Conservation (phyloP, 2,329 filamentous ascomycete genomes). For the Aureobasidium sp. region DNA sequence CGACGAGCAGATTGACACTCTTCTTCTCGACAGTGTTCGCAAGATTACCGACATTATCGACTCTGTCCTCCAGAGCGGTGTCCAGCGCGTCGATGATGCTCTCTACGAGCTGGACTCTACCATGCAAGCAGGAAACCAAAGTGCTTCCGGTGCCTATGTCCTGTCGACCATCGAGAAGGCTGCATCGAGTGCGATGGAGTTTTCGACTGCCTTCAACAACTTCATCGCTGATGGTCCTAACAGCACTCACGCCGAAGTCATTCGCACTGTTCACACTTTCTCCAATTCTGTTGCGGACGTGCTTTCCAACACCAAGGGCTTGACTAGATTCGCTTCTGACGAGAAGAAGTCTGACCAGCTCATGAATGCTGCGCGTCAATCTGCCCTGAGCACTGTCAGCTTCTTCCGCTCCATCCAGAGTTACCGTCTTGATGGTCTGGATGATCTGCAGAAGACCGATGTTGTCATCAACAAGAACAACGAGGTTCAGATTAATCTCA, state of each 20-base stretch:
- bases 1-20: slow-evolving; percentile 83
- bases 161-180: slow-evolving; percentile 97
- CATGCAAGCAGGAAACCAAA: slow-evolving; percentile 98
- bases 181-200: slow-evolving; percentile 88
- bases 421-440: slow-evolving; percentile 85
- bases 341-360: slow-evolving; percentile 90
- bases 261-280: slow-evolving; percentile 86
- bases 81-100: slow-evolving; percentile 90
- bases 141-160: slow-evolving; percentile 88
- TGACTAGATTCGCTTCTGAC: slow-evolving; percentile 85
- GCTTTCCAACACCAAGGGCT: slow-evolving; percentile 91
- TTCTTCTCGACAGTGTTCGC: slow-evolving; percentile 76
- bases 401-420: slow-evolving; percentile 95
- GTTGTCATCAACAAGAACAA: slow-evolving; percentile 97
- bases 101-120: slow-evolving; percentile 95
- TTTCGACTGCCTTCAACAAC: slow-evolving; percentile 96
- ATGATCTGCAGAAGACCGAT: slow-evolving; percentile 87
- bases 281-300: slow-evolving; percentile 88
- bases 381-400: slow-evolving; percentile 78
- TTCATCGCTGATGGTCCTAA: slow-evolving; percentile 96
- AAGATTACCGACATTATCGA: slow-evolving; percentile 98
- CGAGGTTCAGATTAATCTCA: slow-evolving; percentile 88
- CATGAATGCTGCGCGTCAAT: slow-evolving; percentile 72
- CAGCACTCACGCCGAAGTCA: slow-evolving; percentile 81
- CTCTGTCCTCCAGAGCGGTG: slow-evolving; percentile 86